phyloP scores from a whole-genome alignment of 768 basidiomycete species.

The Boletales sp. region DNA sequence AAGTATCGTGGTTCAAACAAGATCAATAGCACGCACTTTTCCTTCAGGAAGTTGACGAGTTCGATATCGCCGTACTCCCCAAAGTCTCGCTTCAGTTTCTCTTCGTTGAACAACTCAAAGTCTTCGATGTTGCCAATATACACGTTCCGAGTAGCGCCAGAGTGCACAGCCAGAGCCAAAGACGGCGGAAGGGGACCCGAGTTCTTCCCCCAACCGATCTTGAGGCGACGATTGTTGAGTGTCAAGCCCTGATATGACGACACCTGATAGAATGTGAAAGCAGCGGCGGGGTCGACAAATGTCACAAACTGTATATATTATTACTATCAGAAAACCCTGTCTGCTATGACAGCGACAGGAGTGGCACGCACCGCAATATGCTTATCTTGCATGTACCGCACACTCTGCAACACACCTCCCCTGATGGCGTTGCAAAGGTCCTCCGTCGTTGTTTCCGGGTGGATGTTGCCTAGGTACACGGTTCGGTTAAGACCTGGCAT shows the following conservation, averaged over 20 bases:
- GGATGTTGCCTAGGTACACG: conserved; percentile 94
- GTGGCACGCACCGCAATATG: conserved; percentile 79
- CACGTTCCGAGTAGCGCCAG: conserved; percentile 93
- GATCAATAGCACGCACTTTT: conserved; percentile 62
- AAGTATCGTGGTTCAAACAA: not conserved
- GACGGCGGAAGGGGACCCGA: conserved; percentile 82
- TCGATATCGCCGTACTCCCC: conserved; percentile 96
- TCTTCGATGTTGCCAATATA: conserved; percentile 96
- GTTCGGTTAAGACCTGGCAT: conserved; percentile 79
- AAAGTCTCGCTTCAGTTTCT: conserved; percentile 89
- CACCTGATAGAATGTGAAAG: conserved; percentile 91
- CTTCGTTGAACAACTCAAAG: conserved; percentile 88
- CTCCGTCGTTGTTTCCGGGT: conserved; percentile 92
- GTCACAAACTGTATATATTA: conserved; percentile 72
- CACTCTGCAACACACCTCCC: conserved; percentile 94
- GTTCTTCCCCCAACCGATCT: conserved; percentile 98
- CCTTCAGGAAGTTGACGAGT: conserved; percentile 91
- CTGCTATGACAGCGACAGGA: not conserved
- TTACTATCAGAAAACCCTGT: not conserved
- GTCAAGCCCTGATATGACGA: conserved; percentile 88
- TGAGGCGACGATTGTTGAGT: conserved; percentile 89
- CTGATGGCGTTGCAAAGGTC: conserved; percentile 96
- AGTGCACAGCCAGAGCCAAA: conserved; percentile 84
- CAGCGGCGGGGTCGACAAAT: conserved; percentile 91
- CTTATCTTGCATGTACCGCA: conserved; percentile 95